These are phyloP conservation scores for Aurinia saxatilis DNA, from an alignment of 345 rosid genomes.

Conservation along the genomic window DNA sequence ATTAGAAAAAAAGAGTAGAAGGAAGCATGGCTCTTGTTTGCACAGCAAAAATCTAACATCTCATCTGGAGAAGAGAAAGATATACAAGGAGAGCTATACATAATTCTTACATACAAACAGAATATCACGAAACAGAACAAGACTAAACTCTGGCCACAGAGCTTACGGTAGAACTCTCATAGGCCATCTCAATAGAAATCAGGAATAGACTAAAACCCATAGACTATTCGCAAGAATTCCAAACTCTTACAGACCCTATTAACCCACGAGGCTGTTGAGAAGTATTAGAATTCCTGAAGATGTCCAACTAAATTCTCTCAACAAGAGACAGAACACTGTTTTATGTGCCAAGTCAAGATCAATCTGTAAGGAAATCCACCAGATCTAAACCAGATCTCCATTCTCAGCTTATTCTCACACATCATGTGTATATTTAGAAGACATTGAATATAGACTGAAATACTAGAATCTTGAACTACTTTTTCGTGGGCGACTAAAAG, in stretches of 20 bases:
- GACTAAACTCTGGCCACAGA: not conserved
- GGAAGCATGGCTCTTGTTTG: not conserved
- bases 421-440: not conserved
- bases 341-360: not conserved
- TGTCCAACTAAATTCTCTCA: not conserved
- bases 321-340: not conserved
- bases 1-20: not conserved
- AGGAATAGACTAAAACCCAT: not conserved
- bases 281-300: not conserved
- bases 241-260: not conserved
- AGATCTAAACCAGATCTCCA: not conserved
- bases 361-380: not conserved
- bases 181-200: not conserved
- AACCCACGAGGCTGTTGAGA: not conserved
- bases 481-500: not conserved
- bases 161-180: not conserved
- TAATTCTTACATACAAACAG: too few relatives aligned
- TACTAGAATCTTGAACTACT: not conserved
- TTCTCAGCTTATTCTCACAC: not conserved
- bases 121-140: not conserved
- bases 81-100: too few relatives aligned
- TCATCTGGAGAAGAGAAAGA: not conserved
- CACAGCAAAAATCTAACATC: not conserved
- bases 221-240: not conserved
- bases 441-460: not conserved